phyloP scores from a whole-genome alignment of 192 early-diverging fungal species.

The Linnemannia zychae region DNA sequence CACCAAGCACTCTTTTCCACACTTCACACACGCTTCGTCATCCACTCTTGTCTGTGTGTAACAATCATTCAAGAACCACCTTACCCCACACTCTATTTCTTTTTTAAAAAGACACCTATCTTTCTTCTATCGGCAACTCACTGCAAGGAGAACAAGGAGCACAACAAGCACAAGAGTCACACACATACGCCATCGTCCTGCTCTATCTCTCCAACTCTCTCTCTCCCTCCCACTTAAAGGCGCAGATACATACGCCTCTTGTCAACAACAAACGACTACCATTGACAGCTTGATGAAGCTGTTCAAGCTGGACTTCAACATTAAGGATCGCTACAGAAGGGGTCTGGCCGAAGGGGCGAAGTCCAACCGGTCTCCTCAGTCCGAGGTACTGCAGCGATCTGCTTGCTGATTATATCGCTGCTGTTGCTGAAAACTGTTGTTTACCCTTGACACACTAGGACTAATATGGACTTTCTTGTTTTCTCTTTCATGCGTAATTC shows the following conservation, averaged over 20 bases:
- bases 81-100: constrained; percentile 1
- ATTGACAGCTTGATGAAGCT: constrained; percentile 31
- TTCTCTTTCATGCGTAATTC: background rate
- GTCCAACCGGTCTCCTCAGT: constrained; percentile 33
- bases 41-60: background rate
- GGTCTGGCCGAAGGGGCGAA: constrained; percentile 32
- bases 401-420: background rate
- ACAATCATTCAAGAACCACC: background rate
- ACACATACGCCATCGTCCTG: background rate
- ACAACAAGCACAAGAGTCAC: too few species aligned
- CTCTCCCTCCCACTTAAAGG: background rate
- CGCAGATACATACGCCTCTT: background rate
- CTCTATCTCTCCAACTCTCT: background rate
- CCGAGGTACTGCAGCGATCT: constrained; percentile 20
- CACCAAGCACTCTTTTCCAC: background rate
- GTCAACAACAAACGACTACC: background rate
- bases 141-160: too few species aligned
- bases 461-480: background rate
- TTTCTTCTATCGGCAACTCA: background rate
- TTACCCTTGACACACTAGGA: background rate
- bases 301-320: constrained; percentile 48
- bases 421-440: background rate
- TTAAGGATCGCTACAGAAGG: constrained; percentile 50
- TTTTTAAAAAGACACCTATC: background rate
- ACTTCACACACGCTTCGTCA: background rate